phyloP scores from a whole-genome alignment of 805 yeast genomes.

The Schizosaccharomyces cryophilus region DNA sequence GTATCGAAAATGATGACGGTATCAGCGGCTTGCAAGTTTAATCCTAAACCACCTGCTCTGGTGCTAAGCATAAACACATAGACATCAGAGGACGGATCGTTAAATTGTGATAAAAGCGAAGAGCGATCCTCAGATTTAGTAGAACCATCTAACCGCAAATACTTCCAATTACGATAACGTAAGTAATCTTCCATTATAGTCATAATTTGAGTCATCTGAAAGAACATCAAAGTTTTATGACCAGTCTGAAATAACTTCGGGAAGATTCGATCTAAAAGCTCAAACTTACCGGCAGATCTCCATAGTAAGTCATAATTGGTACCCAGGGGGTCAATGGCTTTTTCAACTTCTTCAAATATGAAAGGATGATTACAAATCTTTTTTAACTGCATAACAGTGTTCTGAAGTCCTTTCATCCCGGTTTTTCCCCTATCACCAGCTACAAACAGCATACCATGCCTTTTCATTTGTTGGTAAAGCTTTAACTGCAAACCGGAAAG shows the following conservation, averaged over 20 bases:
- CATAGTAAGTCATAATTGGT: conserved; percentile 56
- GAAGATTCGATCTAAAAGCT: conserved; percentile 59
- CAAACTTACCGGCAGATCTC: conserved; percentile 87
- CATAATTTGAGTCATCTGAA: conserved; percentile 97
- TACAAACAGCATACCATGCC: conserved; percentile 53
- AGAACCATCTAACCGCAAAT: conserved; percentile 78
- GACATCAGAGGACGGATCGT: conserved; percentile 65
- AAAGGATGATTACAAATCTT: conserved; percentile 95
- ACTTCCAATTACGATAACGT: conserved; percentile 45
- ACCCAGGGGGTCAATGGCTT: conserved; percentile 41
- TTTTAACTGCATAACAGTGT: conserved; percentile 83
- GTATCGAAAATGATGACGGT: conserved; percentile 93
- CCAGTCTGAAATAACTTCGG: conserved; percentile 74
- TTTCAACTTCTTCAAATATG: conserved; percentile 86
- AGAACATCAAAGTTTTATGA: conserved; percentile 75
- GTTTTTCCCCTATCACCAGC: conserved; percentile 12
- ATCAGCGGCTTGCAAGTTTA: conserved; percentile 88
- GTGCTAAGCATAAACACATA: conserved; percentile 78
- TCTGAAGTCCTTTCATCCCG: conserved; percentile 67
- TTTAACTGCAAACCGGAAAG: conserved; percentile 64
- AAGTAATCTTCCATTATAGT: conserved; percentile 94
- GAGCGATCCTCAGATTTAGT: conserved; percentile 92
- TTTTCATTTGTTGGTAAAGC: conserved; percentile 74
- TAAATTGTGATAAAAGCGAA: conserved; percentile 45
- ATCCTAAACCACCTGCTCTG: conserved; percentile 94